Percentiles rank a stretch among this genome's conserved stretches.
Conservation (phyloP, 1,284 basidiomycete species). For the Trichosporon sp. region DNA sequence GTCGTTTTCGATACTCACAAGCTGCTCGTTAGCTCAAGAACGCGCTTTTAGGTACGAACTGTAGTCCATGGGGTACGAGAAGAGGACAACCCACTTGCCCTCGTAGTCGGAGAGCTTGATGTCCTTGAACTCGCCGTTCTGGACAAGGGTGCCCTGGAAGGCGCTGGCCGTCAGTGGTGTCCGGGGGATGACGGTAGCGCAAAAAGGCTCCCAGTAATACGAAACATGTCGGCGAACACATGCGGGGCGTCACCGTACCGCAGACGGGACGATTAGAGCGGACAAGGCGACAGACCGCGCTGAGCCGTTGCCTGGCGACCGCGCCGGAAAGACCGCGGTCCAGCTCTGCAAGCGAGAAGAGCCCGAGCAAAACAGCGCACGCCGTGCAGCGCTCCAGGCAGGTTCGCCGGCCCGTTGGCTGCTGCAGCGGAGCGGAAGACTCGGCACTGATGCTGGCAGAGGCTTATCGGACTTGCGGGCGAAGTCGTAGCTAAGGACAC, state of each 20-base stretch:
- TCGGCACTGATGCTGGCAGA: neutral
- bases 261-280: no score
- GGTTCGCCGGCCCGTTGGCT: no score
- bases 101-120: conserved; percentile 66
- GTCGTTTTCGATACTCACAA: neutral
- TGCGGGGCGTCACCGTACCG: no score
- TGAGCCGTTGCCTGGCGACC: neutral
- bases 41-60: conserved; percentile 5
- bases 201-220: no score
- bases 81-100: conserved; percentile 78
- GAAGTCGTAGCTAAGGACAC: neutral
- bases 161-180: conserved; percentile 19
- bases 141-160: conserved; percentile 70
- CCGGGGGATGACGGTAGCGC: neutral
- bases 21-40: neutral
- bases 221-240: no score
- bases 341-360: neutral
- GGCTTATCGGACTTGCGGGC: neutral
- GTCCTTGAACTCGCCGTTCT: conserved; percentile 70
- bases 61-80: conserved; percentile 69
- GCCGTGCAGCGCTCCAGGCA: no score
- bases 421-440: neutral
- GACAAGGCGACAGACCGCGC: neutral
- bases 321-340: neutral
- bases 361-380: no score